A percentile compares a stretch with the other conserved stretches of the same genome.
phyloP scores from a whole-genome alignment of 169 alveolate genomes.

The Plasmodium inui region DNA sequence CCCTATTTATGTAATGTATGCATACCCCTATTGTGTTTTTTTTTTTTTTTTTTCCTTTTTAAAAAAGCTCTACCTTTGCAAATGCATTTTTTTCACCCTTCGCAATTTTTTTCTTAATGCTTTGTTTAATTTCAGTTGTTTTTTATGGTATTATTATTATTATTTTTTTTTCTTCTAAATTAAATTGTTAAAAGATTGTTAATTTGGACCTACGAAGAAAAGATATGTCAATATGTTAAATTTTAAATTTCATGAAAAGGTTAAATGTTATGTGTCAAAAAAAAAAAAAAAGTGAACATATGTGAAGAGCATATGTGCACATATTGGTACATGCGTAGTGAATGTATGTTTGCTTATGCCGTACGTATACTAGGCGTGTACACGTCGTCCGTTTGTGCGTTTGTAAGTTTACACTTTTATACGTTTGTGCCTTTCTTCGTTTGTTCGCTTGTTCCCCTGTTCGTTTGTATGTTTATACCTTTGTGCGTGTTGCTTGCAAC shows the following conservation, averaged over 20 bases:
- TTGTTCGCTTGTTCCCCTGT: not conserved
- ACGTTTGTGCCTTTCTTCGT: not conserved
- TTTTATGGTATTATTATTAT: conserved; percentile 3
- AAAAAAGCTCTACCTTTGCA: not conserved
- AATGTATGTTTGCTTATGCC: conserved; percentile 14
- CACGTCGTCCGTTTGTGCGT: not conserved
- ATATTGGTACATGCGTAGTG: conserved; percentile 1
- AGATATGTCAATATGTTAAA: conserved; percentile 21
- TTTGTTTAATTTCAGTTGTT: not conserved
- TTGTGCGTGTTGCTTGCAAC: not conserved
- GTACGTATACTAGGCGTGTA: not conserved
- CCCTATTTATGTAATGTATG: not conserved
- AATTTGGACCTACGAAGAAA: conserved; percentile 15
- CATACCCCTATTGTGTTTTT: not conserved
- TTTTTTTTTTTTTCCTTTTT: not conserved
- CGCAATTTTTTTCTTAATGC: not conserved
- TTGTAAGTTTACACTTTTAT: conserved; percentile 14
- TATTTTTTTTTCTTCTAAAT: conserved; percentile 19
- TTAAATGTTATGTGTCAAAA: conserved; percentile 35
- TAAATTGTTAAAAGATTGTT: conserved; percentile 44
- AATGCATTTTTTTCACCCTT: not conserved
- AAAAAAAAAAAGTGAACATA: conserved; percentile 1
- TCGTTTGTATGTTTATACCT: not conserved
- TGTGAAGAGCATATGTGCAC: not conserved
- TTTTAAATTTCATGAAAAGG: conserved; percentile 16